Conservation (phyloP, 257 asterid species). For the Solanum corneliomulleri region DNA sequence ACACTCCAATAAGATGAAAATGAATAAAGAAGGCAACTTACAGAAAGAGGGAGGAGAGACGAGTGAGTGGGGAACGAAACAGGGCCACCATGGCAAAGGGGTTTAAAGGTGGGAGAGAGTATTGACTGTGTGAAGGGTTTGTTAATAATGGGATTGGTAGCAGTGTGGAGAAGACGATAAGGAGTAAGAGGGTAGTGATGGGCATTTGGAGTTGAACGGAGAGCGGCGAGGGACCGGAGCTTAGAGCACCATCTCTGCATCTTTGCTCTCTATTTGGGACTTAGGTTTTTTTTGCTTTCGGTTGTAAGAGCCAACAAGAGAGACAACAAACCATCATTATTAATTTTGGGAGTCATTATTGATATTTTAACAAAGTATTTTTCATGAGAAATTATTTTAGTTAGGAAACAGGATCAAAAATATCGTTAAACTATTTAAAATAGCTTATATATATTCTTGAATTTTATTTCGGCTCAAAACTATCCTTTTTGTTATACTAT, state of each 20-base stretch:
- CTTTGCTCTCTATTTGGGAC: not conserved
- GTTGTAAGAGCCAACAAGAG: not conserved
- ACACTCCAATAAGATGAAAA: not conserved
- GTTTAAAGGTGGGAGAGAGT: conserved; percentile 12
- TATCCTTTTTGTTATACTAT: too few species aligned
- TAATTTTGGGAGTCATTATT: not conserved
- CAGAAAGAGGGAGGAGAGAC: conserved; percentile 15
- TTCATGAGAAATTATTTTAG: not conserved
- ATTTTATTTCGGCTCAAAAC: too few species aligned
- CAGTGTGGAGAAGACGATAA: conserved; percentile 20
- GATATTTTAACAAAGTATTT: not conserved
- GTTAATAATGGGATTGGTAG: conserved; percentile 7
- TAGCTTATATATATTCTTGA: too few species aligned
- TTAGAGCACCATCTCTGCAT: conserved; percentile 51
- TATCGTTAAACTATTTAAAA: too few species aligned
- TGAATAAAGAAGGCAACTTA: conserved; percentile 13
- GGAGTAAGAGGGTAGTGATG: not conserved
- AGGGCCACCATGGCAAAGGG: conserved; percentile 21
- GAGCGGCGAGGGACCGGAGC: conserved; percentile 36
- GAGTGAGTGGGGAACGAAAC: conserved; percentile 13
- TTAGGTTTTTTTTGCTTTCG: not conserved
- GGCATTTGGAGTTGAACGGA: conserved; percentile 15
- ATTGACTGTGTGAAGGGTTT: conserved; percentile 7
- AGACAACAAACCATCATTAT: not conserved
- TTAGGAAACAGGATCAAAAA: too few species aligned